phyloP scores from a whole-genome alignment of 2,329 filamentous ascomycete genomes.

The Aspergillus neoniger region DNA sequence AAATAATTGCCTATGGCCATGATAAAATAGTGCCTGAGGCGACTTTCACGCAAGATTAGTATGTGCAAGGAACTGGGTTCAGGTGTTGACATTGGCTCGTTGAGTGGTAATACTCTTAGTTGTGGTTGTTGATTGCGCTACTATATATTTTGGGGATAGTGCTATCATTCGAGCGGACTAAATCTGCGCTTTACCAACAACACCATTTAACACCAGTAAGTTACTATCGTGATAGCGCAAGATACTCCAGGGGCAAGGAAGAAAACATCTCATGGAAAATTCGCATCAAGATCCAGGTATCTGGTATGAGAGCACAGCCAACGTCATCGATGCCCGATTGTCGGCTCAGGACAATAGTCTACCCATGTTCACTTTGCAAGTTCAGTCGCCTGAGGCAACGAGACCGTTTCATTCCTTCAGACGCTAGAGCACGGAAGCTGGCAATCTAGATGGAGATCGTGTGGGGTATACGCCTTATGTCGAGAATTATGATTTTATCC shows the following conservation, averaged over 20 bases:
- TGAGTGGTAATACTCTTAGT: too few species aligned
- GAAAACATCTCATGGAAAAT: too few species aligned
- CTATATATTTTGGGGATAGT: too few species aligned
- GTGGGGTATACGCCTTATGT: conserved; percentile 1
- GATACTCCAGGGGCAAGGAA: too few species aligned
- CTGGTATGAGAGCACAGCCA: not conserved
- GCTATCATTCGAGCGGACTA: too few species aligned
- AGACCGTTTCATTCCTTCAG: not conserved
- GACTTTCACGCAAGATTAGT: not conserved
- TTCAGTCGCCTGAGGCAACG: not conserved
- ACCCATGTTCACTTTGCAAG: not conserved
- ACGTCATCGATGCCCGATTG: not conserved
- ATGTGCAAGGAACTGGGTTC: not conserved
- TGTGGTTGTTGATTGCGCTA: too few species aligned
- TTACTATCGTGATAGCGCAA: too few species aligned
- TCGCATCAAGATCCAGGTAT: too few species aligned
- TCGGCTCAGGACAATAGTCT: not conserved
- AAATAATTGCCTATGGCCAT: conserved; percentile 9
- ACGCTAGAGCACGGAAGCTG: not conserved
- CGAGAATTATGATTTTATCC: not conserved
- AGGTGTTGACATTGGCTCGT: not conserved
- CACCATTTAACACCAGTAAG: too few species aligned
- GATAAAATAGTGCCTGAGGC: not conserved
- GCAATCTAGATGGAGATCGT: conserved; percentile 1
- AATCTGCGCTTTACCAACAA: too few species aligned